Evolutionary conservation across 2,329 filamentous ascomycete genomes (phyloP), one percentile per base, ranked within the genome.

Genomic region (Fusarium pseudoanthophilum): DNA sequence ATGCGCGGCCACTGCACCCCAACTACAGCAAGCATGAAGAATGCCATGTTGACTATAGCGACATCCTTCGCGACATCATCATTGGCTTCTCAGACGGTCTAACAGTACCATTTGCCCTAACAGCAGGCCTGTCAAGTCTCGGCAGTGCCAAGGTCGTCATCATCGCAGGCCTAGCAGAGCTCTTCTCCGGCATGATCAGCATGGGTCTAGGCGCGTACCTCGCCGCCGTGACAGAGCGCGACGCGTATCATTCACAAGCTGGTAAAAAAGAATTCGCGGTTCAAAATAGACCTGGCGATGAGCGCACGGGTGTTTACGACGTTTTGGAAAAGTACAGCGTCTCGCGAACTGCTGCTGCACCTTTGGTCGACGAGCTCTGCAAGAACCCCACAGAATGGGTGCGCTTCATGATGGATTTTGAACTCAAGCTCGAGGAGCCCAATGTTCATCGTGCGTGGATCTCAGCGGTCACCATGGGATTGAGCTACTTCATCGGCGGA

Each of bases 151-250:
- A 86, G 55, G 87, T 92, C 8, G 91, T 92, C 72, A 89, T 95
- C 66, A 89, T 92, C 72, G 92, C 91, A 58, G 92, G 92, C 11
- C 84, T 93, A 36, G 92, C 92, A 9, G 92, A 95, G 83, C 86
- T 95, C 55, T 92, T 93, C 78, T 91, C 91, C 1, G 92, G 93
- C 24, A 90, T 91, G 74, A 93, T 95, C 74, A 92, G 89, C 60
- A 95, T 95, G 93, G 92, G 92, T 3, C 84, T 95, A 11, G 92
- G 92, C 30, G 92, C 91, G 11, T 94, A 92, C 79, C 85, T 95
- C 4, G 92, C 91, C 14, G 91, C 90, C 34, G 84, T 85, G 46
- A 89, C 88, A 1, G 89, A 91, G 77, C 80, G 81, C 21, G 84
- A 86, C 71, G 84, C 85, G 71, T 88, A 87, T 79, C 82, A 85